These are phyloP conservation scores for Gossypium raimondii DNA, from an alignment of 345 rosid species.

Conservation along the genomic window DNA sequence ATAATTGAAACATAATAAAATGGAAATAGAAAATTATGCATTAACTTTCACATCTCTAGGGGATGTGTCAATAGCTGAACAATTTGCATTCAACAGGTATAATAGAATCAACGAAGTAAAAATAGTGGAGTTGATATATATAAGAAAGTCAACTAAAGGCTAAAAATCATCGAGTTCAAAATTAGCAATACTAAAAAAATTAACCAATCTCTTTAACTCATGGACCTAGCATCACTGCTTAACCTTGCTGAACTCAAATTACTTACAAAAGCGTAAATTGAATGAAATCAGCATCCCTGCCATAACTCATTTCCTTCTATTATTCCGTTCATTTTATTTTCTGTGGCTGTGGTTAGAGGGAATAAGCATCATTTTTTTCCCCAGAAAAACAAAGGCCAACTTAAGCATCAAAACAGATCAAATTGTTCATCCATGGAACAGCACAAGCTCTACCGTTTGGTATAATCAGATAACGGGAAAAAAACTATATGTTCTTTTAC, in stretches of 20 bases:
- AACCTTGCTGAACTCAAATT: neutral
- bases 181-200: neutral
- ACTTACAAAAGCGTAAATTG: neutral
- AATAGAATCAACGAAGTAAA: neutral
- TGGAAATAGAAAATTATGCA: neutral
- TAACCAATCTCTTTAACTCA: neutral
- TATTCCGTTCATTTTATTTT: too few species aligned
- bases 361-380: neutral
- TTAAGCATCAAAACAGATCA: neutral
- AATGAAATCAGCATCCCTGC: neutral
- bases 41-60: neutral
- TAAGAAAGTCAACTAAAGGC: neutral
- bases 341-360: neutral
- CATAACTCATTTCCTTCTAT: neutral
- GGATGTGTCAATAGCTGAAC: neutral
- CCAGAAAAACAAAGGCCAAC: neutral
- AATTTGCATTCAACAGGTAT: neutral
- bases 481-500: neutral
- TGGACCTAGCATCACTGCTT: neutral
- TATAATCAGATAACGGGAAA: neutral
- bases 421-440: neutral
- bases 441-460: neutral
- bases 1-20: constrained; percentile 10
- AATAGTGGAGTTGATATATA: neutral
- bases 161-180: neutral